Evolutionary conservation across 2,329 filamentous ascomycete species (phyloP).

Genomic region (Colletotrichum somersetense): DNA sequence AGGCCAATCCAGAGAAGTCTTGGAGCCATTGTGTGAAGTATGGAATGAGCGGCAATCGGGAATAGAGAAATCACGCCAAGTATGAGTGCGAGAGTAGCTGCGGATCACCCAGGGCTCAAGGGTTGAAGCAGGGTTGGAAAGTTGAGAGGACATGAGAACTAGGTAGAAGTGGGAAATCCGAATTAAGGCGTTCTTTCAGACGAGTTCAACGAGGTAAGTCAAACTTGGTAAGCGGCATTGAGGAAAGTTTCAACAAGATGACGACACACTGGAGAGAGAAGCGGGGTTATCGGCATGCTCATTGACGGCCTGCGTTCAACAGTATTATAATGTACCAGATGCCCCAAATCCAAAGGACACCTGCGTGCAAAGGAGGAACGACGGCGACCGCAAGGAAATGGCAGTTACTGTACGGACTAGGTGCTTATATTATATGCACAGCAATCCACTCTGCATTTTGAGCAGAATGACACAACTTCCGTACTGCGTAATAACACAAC

Average conservation of each 20-base stretch:
- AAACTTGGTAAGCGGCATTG: slow-evolving; percentile 18
- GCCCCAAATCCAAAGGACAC: neutral
- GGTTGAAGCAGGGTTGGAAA: neutral
- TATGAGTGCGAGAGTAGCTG: neutral
- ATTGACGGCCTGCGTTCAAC: too few relatives aligned
- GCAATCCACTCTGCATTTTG: neutral
- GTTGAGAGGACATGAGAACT: neutral
- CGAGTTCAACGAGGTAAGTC: neutral
- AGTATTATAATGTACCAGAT: neutral
- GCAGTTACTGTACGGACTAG: too few relatives aligned
- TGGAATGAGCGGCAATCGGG: neutral
- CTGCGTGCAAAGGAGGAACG: too few relatives aligned
- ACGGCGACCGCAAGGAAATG: neutral
- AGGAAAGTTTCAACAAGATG: slow-evolving; percentile 11
- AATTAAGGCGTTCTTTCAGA: neutral
- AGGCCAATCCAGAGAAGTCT: slow-evolving; percentile 84
- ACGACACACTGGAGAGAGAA: slow-evolving; percentile 2
- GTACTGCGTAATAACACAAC: neutral
- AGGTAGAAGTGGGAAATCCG: neutral
- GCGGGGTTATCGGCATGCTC: slow-evolving; percentile 3
- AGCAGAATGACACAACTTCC: neutral
- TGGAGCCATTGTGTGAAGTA: slow-evolving; percentile 60
- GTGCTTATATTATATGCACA: neutral
- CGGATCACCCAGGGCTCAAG: neutral
- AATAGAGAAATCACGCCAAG: neutral